Percentiles rank a stretch among this genome's conserved stretches.
Conservation (phyloP, 2,329 filamentous ascomycete genomes). For the Nemania sp. region DNA sequence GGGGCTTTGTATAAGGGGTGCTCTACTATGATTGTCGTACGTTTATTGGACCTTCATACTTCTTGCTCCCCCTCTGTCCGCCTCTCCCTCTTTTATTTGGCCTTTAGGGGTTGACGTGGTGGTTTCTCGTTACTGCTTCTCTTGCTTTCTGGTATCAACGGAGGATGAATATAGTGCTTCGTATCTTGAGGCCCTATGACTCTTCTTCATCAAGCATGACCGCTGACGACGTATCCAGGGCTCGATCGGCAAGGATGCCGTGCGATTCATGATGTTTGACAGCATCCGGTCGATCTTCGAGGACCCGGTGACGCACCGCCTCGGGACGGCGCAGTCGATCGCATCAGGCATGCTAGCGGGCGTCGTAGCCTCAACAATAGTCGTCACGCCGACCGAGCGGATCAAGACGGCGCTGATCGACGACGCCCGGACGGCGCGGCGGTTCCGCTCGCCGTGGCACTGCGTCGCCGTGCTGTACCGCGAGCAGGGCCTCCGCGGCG, state of each 20-base stretch:
- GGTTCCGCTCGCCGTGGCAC: slow-evolving; percentile 55
- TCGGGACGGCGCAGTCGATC: slow-evolving; percentile 60
- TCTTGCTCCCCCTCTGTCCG: background rate
- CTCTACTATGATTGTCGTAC: slow-evolving; percentile 50
- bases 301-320: slow-evolving; percentile 52
- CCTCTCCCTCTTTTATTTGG: too few species aligned
- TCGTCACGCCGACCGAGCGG: slow-evolving; percentile 66
- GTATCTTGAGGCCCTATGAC: too few species aligned
- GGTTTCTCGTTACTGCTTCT: background rate
- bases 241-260: slow-evolving; percentile 64
- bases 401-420: slow-evolving; percentile 69
- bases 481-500: slow-evolving; percentile 56
- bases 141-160: too few species aligned
- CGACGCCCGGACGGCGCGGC: slow-evolving; percentile 48
- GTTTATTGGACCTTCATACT: background rate
- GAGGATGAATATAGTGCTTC: too few species aligned
- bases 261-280: slow-evolving; percentile 67
- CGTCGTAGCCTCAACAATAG: slow-evolving; percentile 59
- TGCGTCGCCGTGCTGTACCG: slow-evolving; percentile 53
- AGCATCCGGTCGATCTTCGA: slow-evolving; percentile 62
- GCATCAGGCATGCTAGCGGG: slow-evolving; percentile 63
- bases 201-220: too few species aligned
- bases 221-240: slow-evolving; percentile 42
- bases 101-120: background rate
- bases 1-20: slow-evolving; percentile 64